Evolutionary conservation across 306 rosid species (phyloP).

Genomic region (Fragaria vesca): DNA sequence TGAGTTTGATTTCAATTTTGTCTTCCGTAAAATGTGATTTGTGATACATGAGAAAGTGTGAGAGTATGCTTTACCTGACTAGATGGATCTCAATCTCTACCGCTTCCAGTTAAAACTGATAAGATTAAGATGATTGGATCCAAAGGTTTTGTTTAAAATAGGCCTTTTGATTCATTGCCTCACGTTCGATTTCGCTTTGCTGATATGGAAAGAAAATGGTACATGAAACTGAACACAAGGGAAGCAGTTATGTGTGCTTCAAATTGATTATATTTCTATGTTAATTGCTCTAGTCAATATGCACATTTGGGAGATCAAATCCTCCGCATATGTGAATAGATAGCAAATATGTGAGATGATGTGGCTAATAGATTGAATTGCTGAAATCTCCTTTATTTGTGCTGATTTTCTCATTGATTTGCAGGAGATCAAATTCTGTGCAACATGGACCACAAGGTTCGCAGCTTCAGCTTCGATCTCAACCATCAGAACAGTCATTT

Average conservation of each 20-base stretch:
- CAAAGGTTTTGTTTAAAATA: not conserved
- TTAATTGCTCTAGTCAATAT: not conserved
- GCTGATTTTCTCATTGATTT: slow-evolving; percentile 18
- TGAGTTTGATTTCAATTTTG: not conserved
- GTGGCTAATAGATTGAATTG: not conserved
- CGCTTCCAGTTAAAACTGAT: no score
- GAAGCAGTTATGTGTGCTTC: not conserved
- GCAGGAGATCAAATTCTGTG: slow-evolving; percentile 50
- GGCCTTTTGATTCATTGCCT: not conserved
- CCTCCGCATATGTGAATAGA: not conserved
- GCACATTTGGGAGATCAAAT: not conserved
- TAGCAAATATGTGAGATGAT: not conserved
- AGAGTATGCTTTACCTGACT: not conserved
- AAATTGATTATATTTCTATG: not conserved
- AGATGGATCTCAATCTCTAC: not conserved
- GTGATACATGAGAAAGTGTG: not conserved
- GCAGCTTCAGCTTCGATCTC: slow-evolving; percentile 82
- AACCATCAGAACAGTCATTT: slow-evolving; percentile 79
- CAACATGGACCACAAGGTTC: slow-evolving; percentile 66
- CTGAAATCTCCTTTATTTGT: not conserved
- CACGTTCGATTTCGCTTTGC: not conserved
- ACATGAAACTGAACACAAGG: not conserved
- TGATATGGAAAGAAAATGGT: not conserved
- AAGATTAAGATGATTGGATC: not conserved
- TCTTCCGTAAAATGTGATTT: not conserved